phyloP scores from a whole-genome alignment of 2,329 filamentous ascomycete genomes.

The Cercospora janseana region DNA sequence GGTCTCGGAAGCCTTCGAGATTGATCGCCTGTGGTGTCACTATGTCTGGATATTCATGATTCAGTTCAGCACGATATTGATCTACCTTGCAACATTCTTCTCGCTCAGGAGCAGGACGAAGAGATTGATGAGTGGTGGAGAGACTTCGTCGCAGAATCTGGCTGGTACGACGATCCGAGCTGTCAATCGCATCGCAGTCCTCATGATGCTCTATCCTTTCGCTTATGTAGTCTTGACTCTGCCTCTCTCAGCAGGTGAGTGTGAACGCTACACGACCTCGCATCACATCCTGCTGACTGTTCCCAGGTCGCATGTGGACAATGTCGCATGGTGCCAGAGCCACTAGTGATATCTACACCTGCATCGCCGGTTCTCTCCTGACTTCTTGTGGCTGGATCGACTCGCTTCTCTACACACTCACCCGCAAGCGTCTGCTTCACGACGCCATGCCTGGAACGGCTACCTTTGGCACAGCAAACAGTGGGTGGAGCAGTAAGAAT shows the following conservation, averaged over 20 bases:
- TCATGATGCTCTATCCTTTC: slow-evolving; percentile 66
- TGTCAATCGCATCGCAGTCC: slow-evolving; percentile 48
- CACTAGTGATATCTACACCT: slow-evolving; percentile 45
- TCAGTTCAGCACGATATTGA: slow-evolving; percentile 52
- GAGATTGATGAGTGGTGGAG: slow-evolving; percentile 21
- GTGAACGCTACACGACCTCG: background rate
- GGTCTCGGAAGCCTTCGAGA: slow-evolving; percentile 57
- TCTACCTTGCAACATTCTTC: slow-evolving; percentile 46
- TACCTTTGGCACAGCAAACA: slow-evolving; percentile 12
- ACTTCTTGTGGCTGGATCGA: slow-evolving; percentile 60
- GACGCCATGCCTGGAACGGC: slow-evolving; percentile 33
- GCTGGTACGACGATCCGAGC: slow-evolving; percentile 31
- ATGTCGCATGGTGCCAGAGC: slow-evolving; percentile 52
- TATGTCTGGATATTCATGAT: slow-evolving; percentile 64
- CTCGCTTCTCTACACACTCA: slow-evolving; percentile 58
- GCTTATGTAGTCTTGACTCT: slow-evolving; percentile 69
- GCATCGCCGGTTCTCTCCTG: slow-evolving; percentile 55
- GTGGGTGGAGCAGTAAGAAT: slow-evolving; percentile 24
- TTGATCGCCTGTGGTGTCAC: slow-evolving; percentile 52
- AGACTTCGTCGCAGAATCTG: slow-evolving; percentile 17
- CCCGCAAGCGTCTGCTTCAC: slow-evolving; percentile 55
- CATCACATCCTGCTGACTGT: background rate
- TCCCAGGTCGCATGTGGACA: slow-evolving; percentile 57
- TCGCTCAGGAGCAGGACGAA: slow-evolving; percentile 33
- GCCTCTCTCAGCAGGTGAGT: slow-evolving; percentile 54